Evolutionary conservation across 345 rosid species (phyloP), one percentile per base, ranked within the genome.

Genomic region (Heritiera fomes): DNA sequence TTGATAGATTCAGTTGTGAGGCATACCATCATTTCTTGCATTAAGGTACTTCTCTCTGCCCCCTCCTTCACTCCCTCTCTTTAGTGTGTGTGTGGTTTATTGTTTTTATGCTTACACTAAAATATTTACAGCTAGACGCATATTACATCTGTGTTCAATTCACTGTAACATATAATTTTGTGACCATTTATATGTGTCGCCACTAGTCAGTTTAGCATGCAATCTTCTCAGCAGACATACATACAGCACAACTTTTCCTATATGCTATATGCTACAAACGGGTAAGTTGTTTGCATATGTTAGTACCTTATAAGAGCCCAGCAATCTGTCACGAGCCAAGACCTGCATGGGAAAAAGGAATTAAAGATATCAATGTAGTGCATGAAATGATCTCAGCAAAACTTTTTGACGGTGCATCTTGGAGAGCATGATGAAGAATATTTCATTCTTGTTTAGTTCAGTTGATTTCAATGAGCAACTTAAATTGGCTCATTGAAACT

Each of bases 261-360:
- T 32, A 10, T 64, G 64, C 59, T 75, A 47, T 7, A 60, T 43
- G 1, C 62, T 13, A 6, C 8, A 63, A 13, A 6, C 7, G 1
- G 7, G 6, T 23, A 49, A 72, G 63, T 32, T 64, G 50, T 60
- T 72, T 61, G 75, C 58, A 46, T 62, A 61, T 69, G 40, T 73
- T 67, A 71, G 75, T 82, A 95, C 99, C 99, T 95, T 93, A 87
- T 90, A 93, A 80, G 98, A 89, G 43, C 99, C 99, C 75, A 95
- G 80, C 80, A 92, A 83, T 84, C 99, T 88, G 81, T 93, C 99
- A 5, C 99, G 96, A 82, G 98, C 99, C 80, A 95, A 85, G 81
- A 95, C 88, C 99, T 95, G 86, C 77, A 69, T 75, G 58, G 80
- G 80, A 62, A 62, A 77, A 71, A 75, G 20, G 45, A 65, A 58